Percentiles rank a stretch among this genome's conserved stretches.
Evolutionary conservation across 225 moss, liverwort and hornwort species (phyloP).

Genomic region (Climacium dendroides): DNA sequence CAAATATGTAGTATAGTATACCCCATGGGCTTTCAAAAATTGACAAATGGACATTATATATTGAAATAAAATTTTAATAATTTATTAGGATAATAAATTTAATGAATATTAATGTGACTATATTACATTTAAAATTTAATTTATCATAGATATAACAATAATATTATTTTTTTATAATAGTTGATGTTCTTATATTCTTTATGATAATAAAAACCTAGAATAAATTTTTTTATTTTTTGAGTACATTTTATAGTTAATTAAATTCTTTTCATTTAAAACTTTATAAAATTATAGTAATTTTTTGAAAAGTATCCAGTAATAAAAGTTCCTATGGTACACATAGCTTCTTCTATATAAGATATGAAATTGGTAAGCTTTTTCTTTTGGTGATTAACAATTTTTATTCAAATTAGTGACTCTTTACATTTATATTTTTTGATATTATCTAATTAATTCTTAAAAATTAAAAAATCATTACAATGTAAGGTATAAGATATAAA

Average conservation of each 20-base stretch:
- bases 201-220: not conserved
- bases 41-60: not conserved
- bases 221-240: not conserved
- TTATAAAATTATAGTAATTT: not conserved
- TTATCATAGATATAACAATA: not conserved
- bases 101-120: rapidly evolving
- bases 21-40: not conserved
- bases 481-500: not conserved
- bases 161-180: too few relatives aligned
- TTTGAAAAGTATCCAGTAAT: not conserved
- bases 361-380: not conserved
- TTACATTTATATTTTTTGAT: not conserved
- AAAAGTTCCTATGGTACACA: not conserved
- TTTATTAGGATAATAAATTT: not conserved
- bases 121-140: not conserved
- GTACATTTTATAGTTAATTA: not conserved
- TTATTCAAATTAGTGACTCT: not conserved
- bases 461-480: rapidly evolving
- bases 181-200: not conserved
- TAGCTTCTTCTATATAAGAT: not conserved
- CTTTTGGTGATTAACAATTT: not conserved
- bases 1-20: not conserved
- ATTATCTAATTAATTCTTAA: not conserved
- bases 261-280: not conserved
- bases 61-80: not conserved